Base-by-base conservation (phyloP, 768 basidiomycete species). In the Porphyrellus cyaneotinctus region DNA sequence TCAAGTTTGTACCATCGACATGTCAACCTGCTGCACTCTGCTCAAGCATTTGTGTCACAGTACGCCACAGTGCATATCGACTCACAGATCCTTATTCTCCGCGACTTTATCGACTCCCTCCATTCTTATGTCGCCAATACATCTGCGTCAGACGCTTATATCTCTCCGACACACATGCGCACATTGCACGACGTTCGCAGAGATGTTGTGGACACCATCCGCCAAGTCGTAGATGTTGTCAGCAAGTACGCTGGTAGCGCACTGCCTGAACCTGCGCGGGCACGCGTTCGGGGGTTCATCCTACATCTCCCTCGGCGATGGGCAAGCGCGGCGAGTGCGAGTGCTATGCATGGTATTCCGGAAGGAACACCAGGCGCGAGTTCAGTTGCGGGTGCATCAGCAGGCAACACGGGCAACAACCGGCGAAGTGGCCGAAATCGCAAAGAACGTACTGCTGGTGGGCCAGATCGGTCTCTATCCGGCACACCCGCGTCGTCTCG, bases 41-140 rank as follows among this genome's bases (percentile, higher is more conserved):
- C 47, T 45, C 43, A 47, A n/a, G 17, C 2, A 14, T 26, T 37
- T 36, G 49, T 28, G 43, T 46, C 17, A 10, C 53, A 93, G 91
- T 94, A 89, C 63, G 92, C 93, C 10, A 93, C 91, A 1, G 73
- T 78, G 0, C 91, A 90, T 53, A 93, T 95, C 61, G 91, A 94
- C 61, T 83, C 85, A 3, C 93, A 94, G 61, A 94, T 93, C 38
- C 74, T 87, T 23, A 78, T 91, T 48, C 78, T 95, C 12, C 87
- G 90, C 6, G 85, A 90, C 57, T 93, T 94, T 64, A 91, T 88
- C 37, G 80, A 83, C 6, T 82, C 84, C 10, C 72, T 90, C 2
- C 84, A 86, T 51, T 64, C 71, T 31, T 58, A 60, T 28, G 60
- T 70, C 55, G 20, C 51, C 4, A 58, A 59, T 38, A 36, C 71